phyloP scores from a whole-genome alignment of 768 basidiomycete genomes.

The Saitozyma sp. region DNA sequence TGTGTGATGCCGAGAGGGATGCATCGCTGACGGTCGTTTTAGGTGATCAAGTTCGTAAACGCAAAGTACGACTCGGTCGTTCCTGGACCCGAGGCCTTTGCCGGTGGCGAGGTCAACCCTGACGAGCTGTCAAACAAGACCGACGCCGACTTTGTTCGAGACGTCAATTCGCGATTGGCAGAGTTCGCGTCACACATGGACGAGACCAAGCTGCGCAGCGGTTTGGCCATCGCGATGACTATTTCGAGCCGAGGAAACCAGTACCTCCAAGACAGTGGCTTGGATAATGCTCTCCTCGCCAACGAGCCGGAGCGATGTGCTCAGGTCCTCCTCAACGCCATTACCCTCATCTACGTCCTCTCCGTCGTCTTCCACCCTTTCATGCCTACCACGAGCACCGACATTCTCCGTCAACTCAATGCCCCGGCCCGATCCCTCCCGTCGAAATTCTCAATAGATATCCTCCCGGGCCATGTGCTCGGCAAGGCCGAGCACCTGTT shows the following conservation, averaged over 20 bases:
- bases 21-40: neutral
- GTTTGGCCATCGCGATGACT: conserved; percentile 83
- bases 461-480: conserved; percentile 80
- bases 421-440: conserved; percentile 82
- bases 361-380: conserved; percentile 86
- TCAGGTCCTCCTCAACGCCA: conserved; percentile 80
- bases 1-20: conserved; percentile 1
- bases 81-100: conserved; percentile 72
- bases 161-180: conserved; percentile 73
- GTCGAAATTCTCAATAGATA: conserved; percentile 68
- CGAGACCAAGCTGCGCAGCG: conserved; percentile 79
- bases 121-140: conserved; percentile 56
- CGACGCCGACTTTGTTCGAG: conserved; percentile 66
- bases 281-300: conserved; percentile 84
- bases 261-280: conserved; percentile 88
- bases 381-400: conserved; percentile 86
- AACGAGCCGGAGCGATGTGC: conserved; percentile 81
- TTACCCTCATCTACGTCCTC: conserved; percentile 90
- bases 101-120: conserved; percentile 62
- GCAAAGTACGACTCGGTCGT: conserved; percentile 78
- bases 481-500: conserved; percentile 87
- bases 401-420: conserved; percentile 82
- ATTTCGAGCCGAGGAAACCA: conserved; percentile 85
- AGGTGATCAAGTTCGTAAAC: conserved; percentile 80
- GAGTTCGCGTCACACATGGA: conserved; percentile 89